These are phyloP conservation scores for Aphanomyces invadans DNA, from an alignment of 352 stramenopile genomes.

Conservation along the genomic window DNA sequence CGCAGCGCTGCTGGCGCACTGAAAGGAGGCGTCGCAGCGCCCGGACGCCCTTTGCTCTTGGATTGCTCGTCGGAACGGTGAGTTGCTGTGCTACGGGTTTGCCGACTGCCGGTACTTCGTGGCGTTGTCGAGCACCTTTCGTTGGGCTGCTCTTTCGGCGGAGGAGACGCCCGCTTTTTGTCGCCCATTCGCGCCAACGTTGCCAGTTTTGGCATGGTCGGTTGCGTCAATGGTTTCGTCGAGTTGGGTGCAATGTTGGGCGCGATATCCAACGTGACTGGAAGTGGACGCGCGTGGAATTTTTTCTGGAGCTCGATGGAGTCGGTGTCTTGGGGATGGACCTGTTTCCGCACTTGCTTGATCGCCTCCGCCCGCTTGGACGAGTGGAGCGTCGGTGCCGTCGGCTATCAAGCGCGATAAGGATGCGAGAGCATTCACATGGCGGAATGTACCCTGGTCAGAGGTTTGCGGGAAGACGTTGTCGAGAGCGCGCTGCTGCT, in stretches of 20 bases:
- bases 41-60: too few species aligned
- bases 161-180: background rate
- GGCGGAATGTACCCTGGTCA: background rate
- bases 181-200: background rate
- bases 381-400: slow-evolving; percentile 53
- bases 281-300: slow-evolving; percentile 63
- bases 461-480: background rate
- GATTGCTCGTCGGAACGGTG: too few species aligned
- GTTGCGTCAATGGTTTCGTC: background rate
- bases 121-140: too few species aligned
- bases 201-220: background rate
- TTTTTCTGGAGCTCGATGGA: slow-evolving; percentile 64
- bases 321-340: slow-evolving; percentile 60
- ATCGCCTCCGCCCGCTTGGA: slow-evolving; percentile 41
- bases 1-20: too few species aligned
- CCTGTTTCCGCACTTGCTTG: slow-evolving; percentile 41
- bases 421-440: background rate
- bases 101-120: too few species aligned
- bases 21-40: too few species aligned
- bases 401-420: background rate
- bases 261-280: background rate
- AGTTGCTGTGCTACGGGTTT: too few species aligned
- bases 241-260: background rate
- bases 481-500: too few species aligned
- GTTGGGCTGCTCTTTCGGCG: background rate